Evolutionary conservation across 2,329 filamentous ascomycete species (phyloP).

Genomic region (Botryotinia calthae): DNA sequence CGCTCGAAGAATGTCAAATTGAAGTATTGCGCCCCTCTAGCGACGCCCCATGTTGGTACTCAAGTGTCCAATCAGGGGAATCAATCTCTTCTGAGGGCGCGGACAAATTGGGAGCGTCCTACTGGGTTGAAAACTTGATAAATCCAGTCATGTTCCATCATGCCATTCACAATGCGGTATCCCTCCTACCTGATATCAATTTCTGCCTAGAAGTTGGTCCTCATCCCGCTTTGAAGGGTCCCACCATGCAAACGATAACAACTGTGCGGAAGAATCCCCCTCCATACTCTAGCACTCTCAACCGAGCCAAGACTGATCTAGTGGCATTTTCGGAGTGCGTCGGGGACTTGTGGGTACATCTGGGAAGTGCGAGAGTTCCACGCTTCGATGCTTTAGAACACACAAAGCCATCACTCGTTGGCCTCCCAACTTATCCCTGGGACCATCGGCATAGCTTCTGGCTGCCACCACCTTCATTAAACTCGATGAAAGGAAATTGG

Average conservation of each 20-base stretch:
- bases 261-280: background rate
- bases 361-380: slow-evolving; percentile 1
- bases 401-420: background rate
- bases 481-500: background rate
- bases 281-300: slow-evolving; percentile 25
- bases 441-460: background rate
- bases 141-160: slow-evolving; percentile 44
- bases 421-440: background rate
- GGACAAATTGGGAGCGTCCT: slow-evolving; percentile 22
- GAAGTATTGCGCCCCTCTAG: background rate
- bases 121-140: slow-evolving; percentile 42
- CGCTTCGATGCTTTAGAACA: background rate
- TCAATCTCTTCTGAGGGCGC: background rate
- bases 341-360: slow-evolving; percentile 18
- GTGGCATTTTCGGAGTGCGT: slow-evolving; percentile 20
- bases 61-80: background rate
- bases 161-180: slow-evolving; percentile 37
- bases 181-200: slow-evolving; percentile 21
- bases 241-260: slow-evolving; percentile 24
- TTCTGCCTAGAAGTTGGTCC: slow-evolving; percentile 31
- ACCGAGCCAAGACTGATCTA: slow-evolving; percentile 18
- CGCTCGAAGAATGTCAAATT: slow-evolving; percentile 32
- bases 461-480: background rate
- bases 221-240: slow-evolving; percentile 30
- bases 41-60: background rate